Percentiles rank a stretch among this genome's conserved stretches.
Conservation (phyloP, 148 eudicot species). For the Rhododendron kiyosumense region DNA sequence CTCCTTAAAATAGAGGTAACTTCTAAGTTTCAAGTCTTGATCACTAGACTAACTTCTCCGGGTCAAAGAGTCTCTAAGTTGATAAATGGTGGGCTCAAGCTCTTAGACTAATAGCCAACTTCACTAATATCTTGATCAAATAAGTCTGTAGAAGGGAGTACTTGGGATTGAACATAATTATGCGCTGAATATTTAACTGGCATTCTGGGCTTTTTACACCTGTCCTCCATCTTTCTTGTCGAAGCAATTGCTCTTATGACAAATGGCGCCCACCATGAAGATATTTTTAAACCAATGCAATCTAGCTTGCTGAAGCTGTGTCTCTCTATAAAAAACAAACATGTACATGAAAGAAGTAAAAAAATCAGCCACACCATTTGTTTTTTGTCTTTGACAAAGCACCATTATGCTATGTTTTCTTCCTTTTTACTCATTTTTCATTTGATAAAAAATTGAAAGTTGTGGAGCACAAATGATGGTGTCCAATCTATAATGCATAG, state of each 20-base stretch:
- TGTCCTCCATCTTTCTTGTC: background rate
- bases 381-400: background rate
- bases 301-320: background rate
- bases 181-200: background rate
- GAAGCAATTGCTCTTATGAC: background rate
- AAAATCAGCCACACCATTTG: background rate
- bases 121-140: no score
- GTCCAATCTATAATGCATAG: background rate
- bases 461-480: slow-evolving; percentile 8
- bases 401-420: background rate
- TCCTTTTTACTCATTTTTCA: background rate
- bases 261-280: background rate
- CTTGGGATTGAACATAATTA: background rate
- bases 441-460: background rate
- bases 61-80: background rate
- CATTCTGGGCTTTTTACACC: background rate
- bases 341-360: background rate
- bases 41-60: no score
- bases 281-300: background rate
- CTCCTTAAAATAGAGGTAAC: no score
- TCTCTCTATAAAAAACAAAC: background rate
- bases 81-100: background rate
- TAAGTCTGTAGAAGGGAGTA: background rate
- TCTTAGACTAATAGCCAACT: background rate
- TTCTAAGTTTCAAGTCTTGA: background rate